Evolutionary conservation across 2,329 filamentous ascomycete genomes (phyloP).

Genomic region (Claviceps digitariae): DNA sequence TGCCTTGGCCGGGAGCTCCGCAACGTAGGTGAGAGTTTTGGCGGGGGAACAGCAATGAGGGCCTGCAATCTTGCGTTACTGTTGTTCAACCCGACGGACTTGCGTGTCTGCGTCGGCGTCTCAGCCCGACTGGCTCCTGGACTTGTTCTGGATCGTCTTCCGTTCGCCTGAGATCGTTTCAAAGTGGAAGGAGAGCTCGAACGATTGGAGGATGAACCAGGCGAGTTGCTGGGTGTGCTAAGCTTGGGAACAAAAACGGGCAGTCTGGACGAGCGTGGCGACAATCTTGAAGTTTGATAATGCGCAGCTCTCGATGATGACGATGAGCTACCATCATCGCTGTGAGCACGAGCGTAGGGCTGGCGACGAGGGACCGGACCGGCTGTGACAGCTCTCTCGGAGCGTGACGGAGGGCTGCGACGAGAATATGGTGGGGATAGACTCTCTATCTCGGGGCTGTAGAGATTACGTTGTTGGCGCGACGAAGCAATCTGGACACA

Average conservation of each 20-base stretch:
- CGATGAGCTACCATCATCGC: conserved; percentile 39
- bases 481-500: conserved; percentile 39
- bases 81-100: conserved; percentile 32
- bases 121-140: conserved; percentile 28
- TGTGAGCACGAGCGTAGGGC: conserved; percentile 39
- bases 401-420: conserved; percentile 18
- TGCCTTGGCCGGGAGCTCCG: conserved; percentile 73
- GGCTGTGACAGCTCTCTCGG: neutral
- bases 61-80: conserved; percentile 53
- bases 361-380: conserved; percentile 11
- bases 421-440: conserved; percentile 58
- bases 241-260: conserved; percentile 33
- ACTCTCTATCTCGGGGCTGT: conserved; percentile 43
- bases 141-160: conserved; percentile 23
- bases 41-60: conserved; percentile 55
- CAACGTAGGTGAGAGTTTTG: conserved; percentile 64
- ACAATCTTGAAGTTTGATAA: conserved; percentile 17
- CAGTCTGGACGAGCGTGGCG: conserved; percentile 26
- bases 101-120: conserved; percentile 29
- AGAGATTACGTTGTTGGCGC: conserved; percentile 40
- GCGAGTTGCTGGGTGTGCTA: conserved; percentile 29
- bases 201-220: conserved; percentile 38
- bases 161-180: conserved; percentile 29
- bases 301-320: conserved; percentile 12
- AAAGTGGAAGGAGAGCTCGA: conserved; percentile 40